Conservation (phyloP, 2,329 filamentous ascomycete genomes). For the Phyllosticta ampelicida region DNA sequence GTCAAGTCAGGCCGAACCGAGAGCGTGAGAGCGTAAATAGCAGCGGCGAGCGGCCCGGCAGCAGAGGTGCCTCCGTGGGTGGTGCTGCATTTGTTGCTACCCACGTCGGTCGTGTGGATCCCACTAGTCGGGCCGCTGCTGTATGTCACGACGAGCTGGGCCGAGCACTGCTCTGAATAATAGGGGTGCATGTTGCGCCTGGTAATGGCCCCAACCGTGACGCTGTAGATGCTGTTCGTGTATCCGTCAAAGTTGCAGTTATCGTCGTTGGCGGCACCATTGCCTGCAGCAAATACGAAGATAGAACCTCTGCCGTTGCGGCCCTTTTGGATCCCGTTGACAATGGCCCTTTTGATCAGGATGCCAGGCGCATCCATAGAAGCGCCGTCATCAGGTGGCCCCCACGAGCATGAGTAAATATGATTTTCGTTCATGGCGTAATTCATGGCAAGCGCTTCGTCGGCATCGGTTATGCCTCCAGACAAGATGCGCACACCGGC, state of each 20-base stretch:
- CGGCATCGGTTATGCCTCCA: slow-evolving; percentile 78
- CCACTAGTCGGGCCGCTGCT: slow-evolving; percentile 81
- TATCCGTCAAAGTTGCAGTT: slow-evolving; percentile 99
- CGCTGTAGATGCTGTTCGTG: slow-evolving; percentile 98
- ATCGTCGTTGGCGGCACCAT: slow-evolving; percentile 75
- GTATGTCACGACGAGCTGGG: slow-evolving; percentile 91
- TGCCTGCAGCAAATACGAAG: slow-evolving; percentile 94
- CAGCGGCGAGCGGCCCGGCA: slow-evolving; percentile 83
- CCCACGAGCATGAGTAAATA: slow-evolving; percentile 99
- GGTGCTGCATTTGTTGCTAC: slow-evolving; percentile 64
- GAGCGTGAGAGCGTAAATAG: slow-evolving; percentile 81
- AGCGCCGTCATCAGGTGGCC: slow-evolving; percentile 81
- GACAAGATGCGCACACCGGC: slow-evolving; percentile 88
- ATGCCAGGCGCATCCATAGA: slow-evolving; percentile 92
- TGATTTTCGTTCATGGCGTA: slow-evolving; percentile 85
- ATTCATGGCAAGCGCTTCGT: slow-evolving; percentile 87
- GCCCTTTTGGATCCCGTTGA: slow-evolving; percentile 84
- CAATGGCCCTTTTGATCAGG: slow-evolving; percentile 79
- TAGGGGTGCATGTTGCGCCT: slow-evolving; percentile 79
- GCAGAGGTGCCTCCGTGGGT: slow-evolving; percentile 93
- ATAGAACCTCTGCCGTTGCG: slow-evolving; percentile 76
- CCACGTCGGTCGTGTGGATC: slow-evolving; percentile 95
- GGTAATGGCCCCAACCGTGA: slow-evolving; percentile 90
- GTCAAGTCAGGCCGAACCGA: slow-evolving; percentile 74
- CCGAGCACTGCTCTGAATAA: slow-evolving; percentile 94